Percentiles rank a stretch among this genome's conserved stretches.
phyloP scores from a whole-genome alignment of 176 grass and related monocot genomes.

The Oryza meyeriana region DNA sequence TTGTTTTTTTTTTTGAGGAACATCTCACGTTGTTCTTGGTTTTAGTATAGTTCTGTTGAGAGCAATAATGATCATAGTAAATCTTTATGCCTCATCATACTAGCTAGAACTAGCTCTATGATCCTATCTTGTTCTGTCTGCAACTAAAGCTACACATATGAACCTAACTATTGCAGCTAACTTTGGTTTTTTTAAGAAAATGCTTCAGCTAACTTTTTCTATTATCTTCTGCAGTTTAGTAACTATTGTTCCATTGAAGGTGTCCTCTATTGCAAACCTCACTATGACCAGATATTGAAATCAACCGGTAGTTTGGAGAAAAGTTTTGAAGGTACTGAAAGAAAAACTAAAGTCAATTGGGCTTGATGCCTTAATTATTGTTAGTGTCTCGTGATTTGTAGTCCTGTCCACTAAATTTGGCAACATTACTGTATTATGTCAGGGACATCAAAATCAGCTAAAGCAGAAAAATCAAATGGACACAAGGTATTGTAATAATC shows the following conservation, averaged over 20 bases:
- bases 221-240: conserved; percentile 65
- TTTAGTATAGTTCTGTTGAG: neutral
- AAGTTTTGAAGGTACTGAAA: conserved; percentile 94
- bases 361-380: neutral
- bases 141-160: neutral
- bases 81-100: conserved; percentile 10
- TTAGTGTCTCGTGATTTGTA: neutral
- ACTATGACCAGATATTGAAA: conserved; percentile 97
- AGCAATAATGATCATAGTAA: conserved; percentile 18
- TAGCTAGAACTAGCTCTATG: neutral
- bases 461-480: conserved; percentile 63
- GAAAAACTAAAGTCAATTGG: conserved; percentile 9
- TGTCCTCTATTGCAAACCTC: conserved; percentile 94
- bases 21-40: neutral
- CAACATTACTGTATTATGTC: conserved; percentile 1
- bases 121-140: neutral
- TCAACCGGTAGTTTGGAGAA: conserved; percentile 96
- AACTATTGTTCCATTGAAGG: conserved; percentile 93
- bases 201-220: neutral
- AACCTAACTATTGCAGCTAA: neutral
- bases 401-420: neutral
- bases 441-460: conserved; percentile 71
- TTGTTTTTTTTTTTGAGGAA: neutral
- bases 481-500: conserved; percentile 56
- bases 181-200: neutral